These are phyloP conservation scores for Lentinula lateritia DNA, from an alignment of 768 basidiomycete genomes.

Conservation along the genomic window DNA sequence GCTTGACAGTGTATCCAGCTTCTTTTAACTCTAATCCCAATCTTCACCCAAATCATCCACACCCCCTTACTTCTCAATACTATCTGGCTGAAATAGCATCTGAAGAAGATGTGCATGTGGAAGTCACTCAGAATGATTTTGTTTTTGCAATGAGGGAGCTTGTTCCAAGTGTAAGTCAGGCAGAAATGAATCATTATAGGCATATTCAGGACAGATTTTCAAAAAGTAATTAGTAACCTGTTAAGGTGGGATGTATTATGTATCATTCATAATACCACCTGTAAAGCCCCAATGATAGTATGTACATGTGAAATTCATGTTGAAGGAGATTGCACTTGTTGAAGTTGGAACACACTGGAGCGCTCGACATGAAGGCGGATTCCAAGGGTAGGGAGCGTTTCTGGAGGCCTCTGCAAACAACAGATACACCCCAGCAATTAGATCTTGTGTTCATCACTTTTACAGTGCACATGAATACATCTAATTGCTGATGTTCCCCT, in stretches of 20 bases:
- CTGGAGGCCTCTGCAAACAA: too few relatives aligned
- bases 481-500: too few relatives aligned
- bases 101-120: constrained; percentile 62
- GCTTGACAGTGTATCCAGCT: constrained; percentile 18
- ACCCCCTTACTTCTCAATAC: constrained; percentile 82
- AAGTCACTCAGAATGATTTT: constrained; percentile 78
- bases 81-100: constrained; percentile 81
- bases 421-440: too few relatives aligned
- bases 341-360: too few relatives aligned
- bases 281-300: not conserved
- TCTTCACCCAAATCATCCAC: constrained; percentile 39
- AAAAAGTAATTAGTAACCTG: constrained; percentile 9
- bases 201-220: constrained; percentile 69
- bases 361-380: too few relatives aligned
- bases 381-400: too few relatives aligned
- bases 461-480: too few relatives aligned
- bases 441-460: too few relatives aligned
- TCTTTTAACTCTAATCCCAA: constrained; percentile 42
- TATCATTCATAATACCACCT: too few relatives aligned
- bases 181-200: constrained; percentile 83
- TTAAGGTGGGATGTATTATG: not conserved
- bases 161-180: constrained; percentile 76
- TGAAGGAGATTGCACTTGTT: too few relatives aligned
- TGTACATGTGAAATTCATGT: too few relatives aligned
- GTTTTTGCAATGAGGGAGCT: constrained; percentile 62